phyloP scores from a whole-genome alignment of 306 rosid genomes.

The Argentina anserina region DNA sequence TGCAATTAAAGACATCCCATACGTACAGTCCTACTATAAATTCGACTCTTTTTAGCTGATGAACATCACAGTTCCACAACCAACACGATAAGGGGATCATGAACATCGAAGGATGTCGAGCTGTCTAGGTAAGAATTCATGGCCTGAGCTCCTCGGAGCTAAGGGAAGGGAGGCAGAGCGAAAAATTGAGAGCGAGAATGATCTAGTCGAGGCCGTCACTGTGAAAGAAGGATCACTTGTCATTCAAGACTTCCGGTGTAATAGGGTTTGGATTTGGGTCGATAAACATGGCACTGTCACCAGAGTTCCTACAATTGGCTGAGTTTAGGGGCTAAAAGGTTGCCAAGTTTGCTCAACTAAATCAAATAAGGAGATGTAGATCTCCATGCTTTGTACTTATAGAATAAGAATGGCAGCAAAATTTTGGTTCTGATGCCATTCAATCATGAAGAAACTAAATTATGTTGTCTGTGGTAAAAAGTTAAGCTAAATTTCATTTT shows the following conservation, averaged over 20 bases:
- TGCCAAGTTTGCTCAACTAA: not conserved
- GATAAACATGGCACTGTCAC: constrained; percentile 25
- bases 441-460: too few relatives aligned
- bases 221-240: constrained; percentile 24
- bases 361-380: not conserved
- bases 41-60: not conserved
- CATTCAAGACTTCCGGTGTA: constrained; percentile 23
- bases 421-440: too few relatives aligned
- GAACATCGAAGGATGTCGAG: not conserved
- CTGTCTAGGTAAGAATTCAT: constrained; percentile 42
- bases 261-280: constrained; percentile 52
- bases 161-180: constrained; percentile 34
- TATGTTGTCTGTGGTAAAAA: too few relatives aligned
- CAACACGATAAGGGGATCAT: not conserved
- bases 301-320: constrained; percentile 21
- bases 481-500: too few relatives aligned
- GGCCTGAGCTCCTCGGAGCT: constrained; percentile 51
- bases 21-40: not conserved
- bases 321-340: not conserved
- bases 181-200: constrained; percentile 44
- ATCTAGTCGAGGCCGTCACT: constrained; percentile 26
- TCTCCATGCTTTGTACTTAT: too few relatives aligned
- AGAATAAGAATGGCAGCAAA: too few relatives aligned
- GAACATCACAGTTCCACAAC: not conserved
- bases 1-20: not conserved